phyloP scores from a whole-genome alignment of 2,329 filamentous ascomycete species.

The Ophiobolus disseminans region DNA sequence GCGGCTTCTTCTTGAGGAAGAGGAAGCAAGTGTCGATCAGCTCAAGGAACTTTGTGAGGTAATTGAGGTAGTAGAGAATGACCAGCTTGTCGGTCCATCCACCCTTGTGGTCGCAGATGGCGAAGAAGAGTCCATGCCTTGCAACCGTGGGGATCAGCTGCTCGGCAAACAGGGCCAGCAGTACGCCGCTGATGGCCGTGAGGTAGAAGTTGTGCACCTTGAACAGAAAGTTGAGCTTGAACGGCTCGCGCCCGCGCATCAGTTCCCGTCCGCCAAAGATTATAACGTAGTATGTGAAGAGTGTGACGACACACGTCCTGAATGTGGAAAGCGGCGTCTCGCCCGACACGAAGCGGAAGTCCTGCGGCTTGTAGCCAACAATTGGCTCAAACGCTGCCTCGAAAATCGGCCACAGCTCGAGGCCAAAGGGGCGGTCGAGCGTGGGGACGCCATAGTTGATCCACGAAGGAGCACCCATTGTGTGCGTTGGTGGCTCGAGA shows the following conservation, averaged over 20 bases:
- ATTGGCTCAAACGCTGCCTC: slow-evolving; percentile 80
- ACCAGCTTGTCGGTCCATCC: slow-evolving; percentile 95
- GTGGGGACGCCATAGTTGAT: slow-evolving; percentile 69
- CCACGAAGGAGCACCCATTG: slow-evolving; percentile 62
- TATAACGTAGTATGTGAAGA: slow-evolving; percentile 88
- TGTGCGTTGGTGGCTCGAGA: slow-evolving; percentile 21
- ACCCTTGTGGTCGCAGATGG: slow-evolving; percentile 81
- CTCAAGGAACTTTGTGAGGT: slow-evolving; percentile 97
- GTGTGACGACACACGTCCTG: slow-evolving; percentile 78
- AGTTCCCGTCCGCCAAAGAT: slow-evolving; percentile 91
- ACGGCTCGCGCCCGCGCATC: slow-evolving; percentile 85
- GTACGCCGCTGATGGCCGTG: slow-evolving; percentile 79
- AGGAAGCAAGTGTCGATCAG: slow-evolving; percentile 95
- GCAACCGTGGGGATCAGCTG: slow-evolving; percentile 85
- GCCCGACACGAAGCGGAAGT: slow-evolving; percentile 84
- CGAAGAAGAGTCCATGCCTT: slow-evolving; percentile 82
- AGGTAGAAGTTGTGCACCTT: slow-evolving; percentile 97
- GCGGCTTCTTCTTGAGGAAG: slow-evolving; percentile 98
- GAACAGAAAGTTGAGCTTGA: slow-evolving; percentile 89
- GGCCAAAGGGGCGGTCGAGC: slow-evolving; percentile 89
- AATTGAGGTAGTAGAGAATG: slow-evolving; percentile 97
- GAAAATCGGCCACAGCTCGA: slow-evolving; percentile 94
- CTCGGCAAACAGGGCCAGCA: slow-evolving; percentile 87
- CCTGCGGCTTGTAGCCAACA: slow-evolving; percentile 80
- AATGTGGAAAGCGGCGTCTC: slow-evolving; percentile 90